Conservation (phyloP, 2,329 filamentous ascomycete species). For the Paecilomyces dactylethromorphus region DNA sequence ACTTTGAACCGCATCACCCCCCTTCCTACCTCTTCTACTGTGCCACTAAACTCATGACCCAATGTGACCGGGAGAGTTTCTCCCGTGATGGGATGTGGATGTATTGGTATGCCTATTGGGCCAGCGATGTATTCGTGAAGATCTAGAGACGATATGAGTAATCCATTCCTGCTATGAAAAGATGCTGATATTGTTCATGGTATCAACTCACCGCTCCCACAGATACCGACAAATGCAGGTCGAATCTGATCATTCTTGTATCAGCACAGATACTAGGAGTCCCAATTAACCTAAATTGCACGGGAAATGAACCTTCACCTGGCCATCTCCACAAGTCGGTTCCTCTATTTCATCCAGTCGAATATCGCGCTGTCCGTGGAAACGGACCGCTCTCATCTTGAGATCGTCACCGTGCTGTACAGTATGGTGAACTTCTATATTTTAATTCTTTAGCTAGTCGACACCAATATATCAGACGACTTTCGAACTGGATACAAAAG, state of each 20-base stretch:
- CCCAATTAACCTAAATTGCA: background rate
- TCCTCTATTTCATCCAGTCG: constrained; percentile 29
- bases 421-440: too few species aligned
- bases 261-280: background rate
- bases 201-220: constrained; percentile 19
- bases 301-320: constrained; percentile 36
- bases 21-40: constrained; percentile 52
- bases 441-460: too few species aligned
- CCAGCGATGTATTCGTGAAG: constrained; percentile 48
- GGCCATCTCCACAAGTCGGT: constrained; percentile 39
- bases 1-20: constrained; percentile 41
- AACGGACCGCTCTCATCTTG: constrained; percentile 29
- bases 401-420: background rate
- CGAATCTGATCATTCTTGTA: constrained; percentile 12
- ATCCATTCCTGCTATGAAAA: background rate
- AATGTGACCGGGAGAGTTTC: constrained; percentile 54
- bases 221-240: constrained; percentile 30
- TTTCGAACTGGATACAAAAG: too few species aligned
- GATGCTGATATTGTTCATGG: background rate
- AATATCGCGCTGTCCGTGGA: constrained; percentile 28
- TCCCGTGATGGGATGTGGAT: constrained; percentile 52
- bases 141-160: constrained; percentile 23
- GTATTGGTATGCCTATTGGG: constrained; percentile 41
- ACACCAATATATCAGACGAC: too few species aligned
- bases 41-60: constrained; percentile 60